A percentile compares a stretch with the other conserved stretches of the same genome.
phyloP scores from a whole-genome alignment of 306 rosid species.

The Vigna hirtella region DNA sequence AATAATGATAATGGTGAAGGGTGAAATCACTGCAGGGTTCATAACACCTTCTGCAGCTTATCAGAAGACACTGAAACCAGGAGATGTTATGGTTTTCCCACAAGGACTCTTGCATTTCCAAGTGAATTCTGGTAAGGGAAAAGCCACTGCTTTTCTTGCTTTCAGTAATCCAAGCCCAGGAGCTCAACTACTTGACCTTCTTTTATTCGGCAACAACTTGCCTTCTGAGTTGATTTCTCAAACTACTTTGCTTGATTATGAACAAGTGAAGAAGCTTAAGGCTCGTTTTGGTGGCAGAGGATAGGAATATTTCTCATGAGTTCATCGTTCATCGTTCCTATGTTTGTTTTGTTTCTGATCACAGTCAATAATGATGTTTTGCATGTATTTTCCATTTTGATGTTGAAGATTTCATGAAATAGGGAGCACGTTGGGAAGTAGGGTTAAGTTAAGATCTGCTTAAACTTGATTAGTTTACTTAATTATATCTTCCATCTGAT shows the following conservation, averaged over 20 bases:
- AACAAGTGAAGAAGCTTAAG: slow-evolving; percentile 69
- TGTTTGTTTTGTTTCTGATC: not conserved
- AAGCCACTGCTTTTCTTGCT: slow-evolving; percentile 50
- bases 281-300: slow-evolving; percentile 65
- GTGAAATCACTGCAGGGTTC: slow-evolving; percentile 60
- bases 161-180: slow-evolving; percentile 70
- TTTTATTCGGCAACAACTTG: slow-evolving; percentile 61
- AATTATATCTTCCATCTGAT: too few species aligned
- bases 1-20: slow-evolving; percentile 51
- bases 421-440: too few species aligned
- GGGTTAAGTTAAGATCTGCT: too few species aligned
- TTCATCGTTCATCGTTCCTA: not conserved
- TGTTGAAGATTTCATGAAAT: too few species aligned
- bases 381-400: not conserved
- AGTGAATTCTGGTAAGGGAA: slow-evolving; percentile 52
- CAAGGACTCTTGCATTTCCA: slow-evolving; percentile 73
- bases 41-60: slow-evolving; percentile 55
- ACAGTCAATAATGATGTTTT: not conserved
- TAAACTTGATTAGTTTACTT: too few species aligned
- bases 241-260: slow-evolving; percentile 68
- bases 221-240: slow-evolving; percentile 49
- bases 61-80: slow-evolving; percentile 51
- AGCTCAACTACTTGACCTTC: slow-evolving; percentile 64
- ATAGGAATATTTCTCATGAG: not conserved
- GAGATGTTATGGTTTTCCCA: slow-evolving; percentile 64